These are phyloP conservation scores for Carex scoparia DNA, from an alignment of 176 grass and related monocot species.

Conservation along the genomic window DNA sequence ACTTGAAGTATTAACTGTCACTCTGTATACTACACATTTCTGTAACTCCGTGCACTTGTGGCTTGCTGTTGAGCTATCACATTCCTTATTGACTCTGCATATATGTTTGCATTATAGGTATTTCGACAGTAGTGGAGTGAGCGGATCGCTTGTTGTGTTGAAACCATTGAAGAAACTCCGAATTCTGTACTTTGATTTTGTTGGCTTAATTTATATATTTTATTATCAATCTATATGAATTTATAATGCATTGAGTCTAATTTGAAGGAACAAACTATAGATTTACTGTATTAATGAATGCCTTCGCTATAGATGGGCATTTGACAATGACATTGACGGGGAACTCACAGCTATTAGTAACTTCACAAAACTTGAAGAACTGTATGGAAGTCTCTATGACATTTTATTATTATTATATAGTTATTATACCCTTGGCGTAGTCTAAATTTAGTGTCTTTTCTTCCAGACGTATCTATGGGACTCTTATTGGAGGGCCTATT, in stretches of 20 bases:
- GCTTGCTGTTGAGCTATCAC: not conserved
- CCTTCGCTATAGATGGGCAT: slow-evolving; percentile 11
- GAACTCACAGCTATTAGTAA: not conserved
- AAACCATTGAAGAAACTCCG: not conserved
- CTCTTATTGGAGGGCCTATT: slow-evolving; percentile 1
- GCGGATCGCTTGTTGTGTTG: not conserved
- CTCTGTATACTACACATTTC: not conserved
- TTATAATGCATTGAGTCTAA: slow-evolving; percentile 3
- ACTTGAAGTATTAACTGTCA: not conserved
- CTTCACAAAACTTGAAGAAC: not conserved
- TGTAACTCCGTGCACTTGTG: not conserved
- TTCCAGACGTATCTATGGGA: slow-evolving; percentile 22
- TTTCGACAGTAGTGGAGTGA: slow-evolving; percentile 20
- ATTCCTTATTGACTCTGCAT: not conserved
- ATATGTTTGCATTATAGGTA: slow-evolving; percentile 11
- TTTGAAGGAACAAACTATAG: not conserved
- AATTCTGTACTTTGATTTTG: slow-evolving; percentile 1
- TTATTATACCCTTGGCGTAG: not conserved
- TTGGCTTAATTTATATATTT: slow-evolving; percentile 8
- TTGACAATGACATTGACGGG: slow-evolving; percentile 15
- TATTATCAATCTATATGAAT: not conserved
- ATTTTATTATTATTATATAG: not conserved
- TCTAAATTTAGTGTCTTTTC: not conserved
- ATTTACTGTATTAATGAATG: not conserved
- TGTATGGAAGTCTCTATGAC: slow-evolving; percentile 3